A percentile compares a stretch with the other conserved stretches of the same genome.
phyloP scores from a whole-genome alignment of 805 yeast species.

The Kluyveromyces starmeri region DNA sequence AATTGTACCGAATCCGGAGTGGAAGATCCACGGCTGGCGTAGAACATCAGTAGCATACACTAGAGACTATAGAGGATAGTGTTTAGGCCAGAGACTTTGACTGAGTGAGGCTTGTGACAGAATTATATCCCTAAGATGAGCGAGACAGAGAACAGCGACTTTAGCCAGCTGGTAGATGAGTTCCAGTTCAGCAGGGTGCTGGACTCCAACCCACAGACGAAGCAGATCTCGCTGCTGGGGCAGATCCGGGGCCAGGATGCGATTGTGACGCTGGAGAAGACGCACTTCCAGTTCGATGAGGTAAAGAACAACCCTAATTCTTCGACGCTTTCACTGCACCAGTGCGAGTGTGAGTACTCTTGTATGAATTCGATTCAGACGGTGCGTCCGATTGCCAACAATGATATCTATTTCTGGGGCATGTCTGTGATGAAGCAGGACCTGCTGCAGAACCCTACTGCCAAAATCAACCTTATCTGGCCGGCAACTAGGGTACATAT shows the following conservation, averaged over 20 bases:
- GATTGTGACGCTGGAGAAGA: conserved; percentile 62
- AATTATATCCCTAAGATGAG: too few species aligned
- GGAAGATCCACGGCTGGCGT: too few species aligned
- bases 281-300: conserved; percentile 43
- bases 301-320: conserved; percentile 15
- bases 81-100: too few species aligned
- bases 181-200: conserved; percentile 44
- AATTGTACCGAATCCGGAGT: too few species aligned
- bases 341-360: conserved; percentile 24
- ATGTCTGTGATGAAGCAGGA: conserved; percentile 41
- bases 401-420: conserved; percentile 86
- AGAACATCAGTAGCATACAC: too few species aligned
- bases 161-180: conserved; percentile 22
- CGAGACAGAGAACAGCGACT: conserved; percentile 8
- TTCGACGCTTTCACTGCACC: conserved; percentile 9
- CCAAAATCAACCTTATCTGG: conserved; percentile 67
- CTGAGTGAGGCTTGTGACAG: too few species aligned
- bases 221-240: conserved; percentile 62
- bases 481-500: conserved; percentile 89
- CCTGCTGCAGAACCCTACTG: conserved; percentile 42
- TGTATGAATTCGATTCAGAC: conserved; percentile 24
- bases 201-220: conserved; percentile 55
- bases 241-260: conserved; percentile 51
- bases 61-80: too few species aligned
- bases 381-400: conserved; percentile 41